Base-by-base conservation (phyloP, 2,329 filamentous ascomycete species). In the Aureobasidium sp. region DNA sequence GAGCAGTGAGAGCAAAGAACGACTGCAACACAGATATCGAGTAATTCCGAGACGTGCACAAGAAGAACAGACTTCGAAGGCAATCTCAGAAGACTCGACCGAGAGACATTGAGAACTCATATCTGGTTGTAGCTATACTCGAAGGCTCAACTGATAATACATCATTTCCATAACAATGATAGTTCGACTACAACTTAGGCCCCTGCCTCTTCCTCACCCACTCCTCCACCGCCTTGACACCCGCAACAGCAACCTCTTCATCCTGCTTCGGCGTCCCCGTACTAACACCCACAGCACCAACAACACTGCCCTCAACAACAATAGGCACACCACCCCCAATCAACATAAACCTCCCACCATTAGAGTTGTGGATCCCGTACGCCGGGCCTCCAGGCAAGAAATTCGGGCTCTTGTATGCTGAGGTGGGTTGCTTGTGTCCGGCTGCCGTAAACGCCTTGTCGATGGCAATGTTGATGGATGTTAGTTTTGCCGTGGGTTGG, bases 381-480 rank as follows among this genome's bases (percentile, higher is more conserved):
- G 79, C 81, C 0, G 74, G 70, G 0, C 81, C 81, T 7, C 81
- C 81, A 5, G 81, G 81, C 73, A 78, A 77, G 31, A 62, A 56
- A 22, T 83, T 80, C 44, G 73, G 75, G 64, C 82, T 81, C 62
- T 80, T 80, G 70, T 84, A 84, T 2, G 75, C 72, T 25, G 77
- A 76, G 0, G 81, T 84, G 0, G 80, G 80, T 5, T 76, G 71
- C 22, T 77, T 73, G 70, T 84, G 82, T 17, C 82, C 82, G 1
- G 81, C 80, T 3, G 82, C 82, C 2, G 82, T 84, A 68, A 82
- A 84, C 17, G 82, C 81, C 65, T 84, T 82, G 53, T 87, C 84
- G 15, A 89, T 87, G 0, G 84, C 81, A 69, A 87, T 81, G 70
- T 83, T 82, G 65, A 86, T 81, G 4, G 82, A 77, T n/a, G 78